phyloP scores from a whole-genome alignment of 257 asterid genomes.

The Gentiana macrophylla region DNA sequence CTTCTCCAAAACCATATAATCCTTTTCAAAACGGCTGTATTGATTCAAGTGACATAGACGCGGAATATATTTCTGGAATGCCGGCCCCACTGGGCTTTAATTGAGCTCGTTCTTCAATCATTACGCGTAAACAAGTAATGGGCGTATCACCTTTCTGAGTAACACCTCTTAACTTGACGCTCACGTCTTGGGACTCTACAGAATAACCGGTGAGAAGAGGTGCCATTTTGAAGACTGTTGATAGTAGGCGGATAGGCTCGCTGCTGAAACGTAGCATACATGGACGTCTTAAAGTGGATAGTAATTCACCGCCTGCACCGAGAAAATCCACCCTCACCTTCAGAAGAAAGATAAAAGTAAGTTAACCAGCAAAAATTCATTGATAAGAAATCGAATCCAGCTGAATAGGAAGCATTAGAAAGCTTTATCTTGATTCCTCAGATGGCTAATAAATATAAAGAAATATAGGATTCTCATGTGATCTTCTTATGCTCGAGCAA shows the following conservation, averaged over 20 bases:
- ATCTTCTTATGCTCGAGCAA: too few relatives aligned
- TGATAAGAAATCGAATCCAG: neutral
- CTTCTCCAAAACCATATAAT: constrained; percentile 67
- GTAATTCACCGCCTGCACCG: constrained; percentile 38
- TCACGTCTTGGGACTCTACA: constrained; percentile 64
- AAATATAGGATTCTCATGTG: too few relatives aligned
- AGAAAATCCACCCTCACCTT: constrained; percentile 80
- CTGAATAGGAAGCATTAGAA: too few relatives aligned
- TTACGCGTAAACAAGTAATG: constrained; percentile 59
- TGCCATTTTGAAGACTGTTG: constrained; percentile 54
- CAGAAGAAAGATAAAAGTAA: neutral
- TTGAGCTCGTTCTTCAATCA: constrained; percentile 71
- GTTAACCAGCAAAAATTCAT: neutral
- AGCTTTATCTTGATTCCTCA: too few relatives aligned
- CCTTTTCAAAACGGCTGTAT: constrained; percentile 62
- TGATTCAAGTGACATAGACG: constrained; percentile 50
- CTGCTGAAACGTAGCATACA: constrained; percentile 72
- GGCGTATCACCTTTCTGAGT: constrained; percentile 42
- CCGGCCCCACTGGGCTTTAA: constrained; percentile 50
- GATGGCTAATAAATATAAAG: too few relatives aligned
- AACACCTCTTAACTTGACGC: constrained; percentile 41
- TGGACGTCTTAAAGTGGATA: constrained; percentile 53
- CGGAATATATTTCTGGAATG: constrained; percentile 68
- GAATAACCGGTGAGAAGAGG: constrained; percentile 65
- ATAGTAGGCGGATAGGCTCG: constrained; percentile 49